Evolutionary conservation across 1,139 yeast species (phyloP).

Genomic region (Saccharomyces pastorianus): DNA sequence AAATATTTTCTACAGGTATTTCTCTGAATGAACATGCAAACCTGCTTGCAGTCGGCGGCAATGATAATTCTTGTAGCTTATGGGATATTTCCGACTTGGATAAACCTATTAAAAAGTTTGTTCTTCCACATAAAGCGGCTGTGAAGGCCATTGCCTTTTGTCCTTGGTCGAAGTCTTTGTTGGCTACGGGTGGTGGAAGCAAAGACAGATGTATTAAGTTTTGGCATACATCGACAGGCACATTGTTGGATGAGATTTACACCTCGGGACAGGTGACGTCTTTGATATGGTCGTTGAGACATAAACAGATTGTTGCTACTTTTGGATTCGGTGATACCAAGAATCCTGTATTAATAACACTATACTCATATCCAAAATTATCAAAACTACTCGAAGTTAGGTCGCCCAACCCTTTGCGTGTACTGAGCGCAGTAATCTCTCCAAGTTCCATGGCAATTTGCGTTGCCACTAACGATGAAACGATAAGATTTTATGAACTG

Average conservation of each 20-base stretch:
- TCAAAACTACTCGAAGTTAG: constrained; percentile 42
- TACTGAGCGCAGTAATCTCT: constrained; percentile 57
- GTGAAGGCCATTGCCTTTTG: constrained; percentile 77
- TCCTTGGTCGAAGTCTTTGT: constrained; percentile 63
- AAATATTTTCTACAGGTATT: constrained; percentile 35
- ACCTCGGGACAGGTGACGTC: constrained; percentile 75
- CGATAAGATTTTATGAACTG: constrained; percentile 61
- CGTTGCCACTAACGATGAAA: constrained; percentile 69
- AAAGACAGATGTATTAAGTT: constrained; percentile 61
- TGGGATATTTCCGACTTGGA: constrained; percentile 47
- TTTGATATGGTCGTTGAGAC: constrained; percentile 60
- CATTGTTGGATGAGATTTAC: constrained; percentile 45
- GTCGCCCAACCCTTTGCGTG: constrained; percentile 47
- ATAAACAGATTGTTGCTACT: constrained; percentile 63
- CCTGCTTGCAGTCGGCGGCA: constrained; percentile 63
- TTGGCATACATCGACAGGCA: constrained; percentile 79
- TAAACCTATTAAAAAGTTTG: constrained; percentile 39
- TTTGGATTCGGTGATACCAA: constrained; percentile 65
- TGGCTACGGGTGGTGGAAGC: constrained; percentile 82
- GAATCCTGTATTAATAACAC: constrained; percentile 42
- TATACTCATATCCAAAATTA: constrained; percentile 63
- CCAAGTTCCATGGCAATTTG: constrained; percentile 57
- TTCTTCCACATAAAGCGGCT: constrained; percentile 62
- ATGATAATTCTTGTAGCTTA: constrained; percentile 60
- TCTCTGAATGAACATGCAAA: constrained; percentile 42